Evolutionary conservation across 2,329 filamentous ascomycete species (phyloP).

Genomic region (Penicillium freii): DNA sequence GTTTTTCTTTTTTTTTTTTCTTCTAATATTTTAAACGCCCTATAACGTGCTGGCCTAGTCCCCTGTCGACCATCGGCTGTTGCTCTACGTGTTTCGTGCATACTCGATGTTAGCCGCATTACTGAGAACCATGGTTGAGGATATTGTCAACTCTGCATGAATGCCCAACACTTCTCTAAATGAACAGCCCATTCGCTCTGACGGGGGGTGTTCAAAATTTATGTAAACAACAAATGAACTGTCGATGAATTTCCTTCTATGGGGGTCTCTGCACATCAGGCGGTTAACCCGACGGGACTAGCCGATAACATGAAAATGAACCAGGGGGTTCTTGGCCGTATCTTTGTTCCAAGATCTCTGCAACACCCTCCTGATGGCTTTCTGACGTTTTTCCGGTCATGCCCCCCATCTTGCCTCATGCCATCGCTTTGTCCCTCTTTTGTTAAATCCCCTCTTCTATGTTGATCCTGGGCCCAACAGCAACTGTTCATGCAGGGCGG

Average conservation of each 20-base stretch:
- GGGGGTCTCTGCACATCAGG: slow-evolving; percentile 4
- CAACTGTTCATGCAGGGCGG: slow-evolving; percentile 32
- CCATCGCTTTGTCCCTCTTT: not conserved
- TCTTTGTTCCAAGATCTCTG: slow-evolving; percentile 10
- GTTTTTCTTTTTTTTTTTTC: not conserved
- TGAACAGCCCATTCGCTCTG: slow-evolving; percentile 24
- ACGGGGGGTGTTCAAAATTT: not conserved
- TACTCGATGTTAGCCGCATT: slow-evolving; percentile 23
- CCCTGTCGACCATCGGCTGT: slow-evolving; percentile 9
- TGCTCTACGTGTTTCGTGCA: slow-evolving; percentile 14
- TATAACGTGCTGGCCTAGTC: slow-evolving; percentile 8
- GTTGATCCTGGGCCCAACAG: slow-evolving; percentile 9
- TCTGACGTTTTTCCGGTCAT: not conserved
- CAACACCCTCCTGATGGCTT: not conserved
- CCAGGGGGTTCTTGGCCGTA: slow-evolving; percentile 7
- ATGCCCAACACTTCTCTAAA: slow-evolving; percentile 41
- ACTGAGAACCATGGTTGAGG: slow-evolving; percentile 22
- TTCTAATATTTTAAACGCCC: not conserved
- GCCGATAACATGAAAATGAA: not conserved
- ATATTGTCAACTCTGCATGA: slow-evolving; percentile 37
- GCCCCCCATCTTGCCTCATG: slow-evolving; percentile 3
- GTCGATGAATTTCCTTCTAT: slow-evolving; percentile 2
- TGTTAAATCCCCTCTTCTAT: not conserved
- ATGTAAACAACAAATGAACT: not conserved
- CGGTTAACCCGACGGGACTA: slow-evolving; percentile 9